Percentiles rank a stretch among this genome's conserved stretches.
These are phyloP conservation scores for Vanilla planifolia DNA, from an alignment of 106 monocot genomes.

Conservation along the genomic window DNA sequence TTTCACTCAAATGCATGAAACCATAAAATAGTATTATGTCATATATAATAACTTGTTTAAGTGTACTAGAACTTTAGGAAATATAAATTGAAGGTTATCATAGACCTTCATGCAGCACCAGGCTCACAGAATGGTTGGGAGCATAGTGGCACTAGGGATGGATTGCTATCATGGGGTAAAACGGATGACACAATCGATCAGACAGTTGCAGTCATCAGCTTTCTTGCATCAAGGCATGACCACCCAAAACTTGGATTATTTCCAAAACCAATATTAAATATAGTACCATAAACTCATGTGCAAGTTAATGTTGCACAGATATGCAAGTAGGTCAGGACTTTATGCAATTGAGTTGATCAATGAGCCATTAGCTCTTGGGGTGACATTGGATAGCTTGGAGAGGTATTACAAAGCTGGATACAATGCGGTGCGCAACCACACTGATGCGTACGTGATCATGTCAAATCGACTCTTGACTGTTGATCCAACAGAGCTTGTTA, in stretches of 20 bases:
- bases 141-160: slow-evolving; percentile 72
- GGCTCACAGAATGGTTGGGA: slow-evolving; percentile 46
- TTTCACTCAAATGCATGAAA: background rate
- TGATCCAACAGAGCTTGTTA: slow-evolving; percentile 25
- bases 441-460: slow-evolving; percentile 44
- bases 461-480: slow-evolving; percentile 16
- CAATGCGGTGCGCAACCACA: slow-evolving; percentile 28
- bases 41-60: background rate
- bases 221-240: slow-evolving; percentile 55
- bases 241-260: too few species aligned
- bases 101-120: slow-evolving; percentile 47
- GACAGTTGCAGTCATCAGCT: slow-evolving; percentile 55
- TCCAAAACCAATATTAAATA: too few species aligned
- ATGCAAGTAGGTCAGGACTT: slow-evolving; percentile 15
- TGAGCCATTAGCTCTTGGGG: slow-evolving; percentile 30
- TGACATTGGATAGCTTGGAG: slow-evolving; percentile 17
- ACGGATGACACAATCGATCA: slow-evolving; percentile 37
- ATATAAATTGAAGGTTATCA: slow-evolving; percentile 34
- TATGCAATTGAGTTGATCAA: slow-evolving; percentile 41
- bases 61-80: slow-evolving; percentile 12
- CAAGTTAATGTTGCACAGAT: too few species aligned
- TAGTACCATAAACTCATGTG: too few species aligned
- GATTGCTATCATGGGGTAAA: slow-evolving; percentile 47
- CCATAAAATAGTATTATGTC: background rate
- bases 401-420: slow-evolving; percentile 41